phyloP scores from a whole-genome alignment of 805 yeast genomes.

The Isabelozyma gotoi region DNA sequence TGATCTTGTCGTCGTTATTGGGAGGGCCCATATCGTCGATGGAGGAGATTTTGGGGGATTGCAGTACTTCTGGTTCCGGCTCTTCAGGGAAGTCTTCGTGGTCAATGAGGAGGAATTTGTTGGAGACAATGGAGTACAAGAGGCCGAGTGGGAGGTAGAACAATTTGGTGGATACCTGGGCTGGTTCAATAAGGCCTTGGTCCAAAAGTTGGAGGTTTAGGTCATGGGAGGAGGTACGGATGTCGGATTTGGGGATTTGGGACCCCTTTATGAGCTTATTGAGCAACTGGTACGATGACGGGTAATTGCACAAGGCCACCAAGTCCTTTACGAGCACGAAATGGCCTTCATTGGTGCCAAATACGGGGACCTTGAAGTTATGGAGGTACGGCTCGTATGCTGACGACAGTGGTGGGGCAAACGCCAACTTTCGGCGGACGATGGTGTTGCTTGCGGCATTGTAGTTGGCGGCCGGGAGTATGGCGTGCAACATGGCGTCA shows the following conservation, averaged over 20 bases:
- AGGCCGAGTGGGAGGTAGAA: conserved; percentile 26
- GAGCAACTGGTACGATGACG: conserved; percentile 43
- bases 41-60: background rate
- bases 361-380: conserved; percentile 13
- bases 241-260: conserved; percentile 13
- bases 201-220: conserved; percentile 23
- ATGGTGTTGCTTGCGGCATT: background rate
- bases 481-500: background rate
- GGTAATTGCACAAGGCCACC: conserved; percentile 35
- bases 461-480: background rate
- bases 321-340: conserved; percentile 31
- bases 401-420: background rate
- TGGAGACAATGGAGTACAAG: conserved; percentile 18
- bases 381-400: background rate
- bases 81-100: conserved; percentile 1
- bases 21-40: conserved; percentile 1
- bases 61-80: background rate
- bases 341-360: conserved; percentile 9
- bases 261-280: conserved; percentile 22
- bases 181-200: conserved; percentile 14
- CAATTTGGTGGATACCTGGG: conserved; percentile 16
- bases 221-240: conserved; percentile 7
- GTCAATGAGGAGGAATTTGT: conserved; percentile 17
- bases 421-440: background rate
- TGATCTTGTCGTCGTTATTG: conserved; percentile 25